Conservation (phyloP, 2,329 filamentous ascomycete species). For the Hyphodiscus sp. region DNA sequence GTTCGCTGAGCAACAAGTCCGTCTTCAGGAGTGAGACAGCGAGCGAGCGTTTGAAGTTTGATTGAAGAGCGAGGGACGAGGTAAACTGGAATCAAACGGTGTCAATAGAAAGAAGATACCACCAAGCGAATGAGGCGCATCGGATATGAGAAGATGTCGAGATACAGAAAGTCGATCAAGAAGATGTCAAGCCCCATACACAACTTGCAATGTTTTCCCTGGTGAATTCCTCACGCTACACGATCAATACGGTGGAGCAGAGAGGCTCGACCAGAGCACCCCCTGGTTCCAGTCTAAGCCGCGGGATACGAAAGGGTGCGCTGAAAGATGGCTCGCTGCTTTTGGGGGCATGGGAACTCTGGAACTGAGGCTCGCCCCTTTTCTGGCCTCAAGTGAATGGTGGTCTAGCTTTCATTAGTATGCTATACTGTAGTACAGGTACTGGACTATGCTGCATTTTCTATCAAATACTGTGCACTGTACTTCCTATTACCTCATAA, state of each 20-base stretch:
- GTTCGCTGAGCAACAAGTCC: conserved; percentile 22
- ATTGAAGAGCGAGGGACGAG: conserved; percentile 1
- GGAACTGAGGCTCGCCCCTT: no score
- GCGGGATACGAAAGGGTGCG: no score
- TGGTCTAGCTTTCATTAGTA: no score
- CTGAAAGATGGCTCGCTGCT: no score
- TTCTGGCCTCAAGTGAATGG: no score
- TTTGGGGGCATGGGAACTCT: no score
- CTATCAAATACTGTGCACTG: no score
- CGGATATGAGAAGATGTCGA: conserved; percentile 2
- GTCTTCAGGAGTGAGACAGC: no score
- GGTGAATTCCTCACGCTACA: background rate
- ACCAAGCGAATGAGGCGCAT: conserved; percentile 50
- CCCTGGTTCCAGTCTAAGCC: no score
- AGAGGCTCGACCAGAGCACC: background rate
- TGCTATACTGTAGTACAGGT: no score
- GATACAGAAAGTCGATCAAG: conserved; percentile 10
- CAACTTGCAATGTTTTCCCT: conserved; percentile 1
- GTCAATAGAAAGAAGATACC: background rate
- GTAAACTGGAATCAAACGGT: background rate
- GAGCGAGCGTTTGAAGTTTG: background rate
- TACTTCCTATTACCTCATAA: no score
- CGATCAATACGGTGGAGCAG: background rate
- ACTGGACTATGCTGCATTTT: no score
- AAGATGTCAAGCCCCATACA: conserved; percentile 7